phyloP scores from a whole-genome alignment of 768 basidiomycete species.

The Phlebiopsis flavidoalba region DNA sequence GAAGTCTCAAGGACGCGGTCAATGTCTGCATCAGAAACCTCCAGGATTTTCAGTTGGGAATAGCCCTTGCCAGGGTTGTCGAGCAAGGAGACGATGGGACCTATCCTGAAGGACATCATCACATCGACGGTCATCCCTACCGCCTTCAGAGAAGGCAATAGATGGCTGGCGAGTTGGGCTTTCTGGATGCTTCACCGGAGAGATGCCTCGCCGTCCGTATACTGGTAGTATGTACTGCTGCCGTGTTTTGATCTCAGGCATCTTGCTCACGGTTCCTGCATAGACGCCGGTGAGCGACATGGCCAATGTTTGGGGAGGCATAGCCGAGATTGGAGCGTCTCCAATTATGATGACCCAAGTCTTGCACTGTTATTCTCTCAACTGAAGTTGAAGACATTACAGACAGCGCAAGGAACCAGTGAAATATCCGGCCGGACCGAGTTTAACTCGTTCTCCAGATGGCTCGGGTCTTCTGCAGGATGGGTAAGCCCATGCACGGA shows the following conservation, averaged over 20 bases:
- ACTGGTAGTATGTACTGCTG: constrained; percentile 58
- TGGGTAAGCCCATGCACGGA: constrained; percentile 51
- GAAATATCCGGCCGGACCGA: constrained; percentile 86
- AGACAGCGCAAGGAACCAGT: constrained; percentile 89
- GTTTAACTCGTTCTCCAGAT: constrained; percentile 94
- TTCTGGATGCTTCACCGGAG: constrained; percentile 90
- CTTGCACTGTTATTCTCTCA: constrained; percentile 88
- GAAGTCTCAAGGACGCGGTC: constrained; percentile 84
- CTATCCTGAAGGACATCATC: constrained; percentile 66
- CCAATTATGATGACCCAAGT: constrained; percentile 92
- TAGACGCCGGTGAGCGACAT: constrained; percentile 78
- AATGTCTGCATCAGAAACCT: constrained; percentile 86
- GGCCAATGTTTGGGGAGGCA: constrained; percentile 47
- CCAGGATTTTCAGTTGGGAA: constrained; percentile 84
- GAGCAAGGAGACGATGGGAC: constrained; percentile 83
- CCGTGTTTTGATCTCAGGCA: neutral
- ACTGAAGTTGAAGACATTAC: constrained; percentile 83
- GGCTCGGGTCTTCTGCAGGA: constrained; percentile 86
- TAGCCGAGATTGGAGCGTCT: constrained; percentile 71
- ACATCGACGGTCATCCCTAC: constrained; percentile 73
- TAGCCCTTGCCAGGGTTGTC: constrained; percentile 79
- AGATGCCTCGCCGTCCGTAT: constrained; percentile 89
- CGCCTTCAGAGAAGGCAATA: constrained; percentile 83
- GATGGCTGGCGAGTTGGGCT: constrained; percentile 94
- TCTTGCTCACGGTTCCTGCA: neutral